Evolutionary conservation across 2,329 filamentous ascomycete species (phyloP).

Genomic region (Fusarium udum): DNA sequence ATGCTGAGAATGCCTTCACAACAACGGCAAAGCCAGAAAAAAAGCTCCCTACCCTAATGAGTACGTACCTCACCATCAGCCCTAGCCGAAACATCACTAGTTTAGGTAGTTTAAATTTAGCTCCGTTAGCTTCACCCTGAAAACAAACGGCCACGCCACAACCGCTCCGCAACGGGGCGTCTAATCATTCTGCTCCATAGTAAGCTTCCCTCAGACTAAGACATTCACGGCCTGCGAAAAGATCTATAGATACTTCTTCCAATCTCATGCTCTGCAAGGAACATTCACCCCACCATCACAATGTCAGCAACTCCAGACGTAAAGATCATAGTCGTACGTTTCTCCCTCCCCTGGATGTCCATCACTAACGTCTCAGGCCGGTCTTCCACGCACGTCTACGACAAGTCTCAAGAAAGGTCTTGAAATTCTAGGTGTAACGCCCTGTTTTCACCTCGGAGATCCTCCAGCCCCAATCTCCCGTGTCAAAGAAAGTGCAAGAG

Average conservation of each 20-base stretch:
- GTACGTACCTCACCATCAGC: constrained; percentile 9
- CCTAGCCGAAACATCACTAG: constrained; percentile 8
- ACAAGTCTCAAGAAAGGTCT: constrained; percentile 36
- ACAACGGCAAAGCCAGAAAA: not conserved
- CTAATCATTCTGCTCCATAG: not conserved
- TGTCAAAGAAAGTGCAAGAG: constrained; percentile 30
- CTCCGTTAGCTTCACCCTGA: not conserved
- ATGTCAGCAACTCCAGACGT: constrained; percentile 7
- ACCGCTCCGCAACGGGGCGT: not conserved
- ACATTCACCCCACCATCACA: not conserved
- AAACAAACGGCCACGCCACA: constrained; percentile 3
- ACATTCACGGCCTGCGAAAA: not conserved
- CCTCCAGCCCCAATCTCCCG: constrained; percentile 26
- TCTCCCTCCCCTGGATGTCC: accelerated
- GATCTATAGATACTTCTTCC: constrained; percentile 8
- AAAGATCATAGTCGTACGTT: constrained; percentile 32
- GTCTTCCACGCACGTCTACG: constrained; percentile 28
- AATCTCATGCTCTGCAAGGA: not conserved
- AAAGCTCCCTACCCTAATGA: not conserved
- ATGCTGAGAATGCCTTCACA: not conserved
- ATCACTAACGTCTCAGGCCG: constrained; percentile 12
- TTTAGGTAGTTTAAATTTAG: not conserved
- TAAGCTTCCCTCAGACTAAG: not conserved
- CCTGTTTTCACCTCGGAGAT: constrained; percentile 34
- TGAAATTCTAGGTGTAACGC: constrained; percentile 21